Evolutionary conservation across 345 rosid species (phyloP), one percentile per base, ranked within the genome.

Genomic region (Gossypium longicalyx): DNA sequence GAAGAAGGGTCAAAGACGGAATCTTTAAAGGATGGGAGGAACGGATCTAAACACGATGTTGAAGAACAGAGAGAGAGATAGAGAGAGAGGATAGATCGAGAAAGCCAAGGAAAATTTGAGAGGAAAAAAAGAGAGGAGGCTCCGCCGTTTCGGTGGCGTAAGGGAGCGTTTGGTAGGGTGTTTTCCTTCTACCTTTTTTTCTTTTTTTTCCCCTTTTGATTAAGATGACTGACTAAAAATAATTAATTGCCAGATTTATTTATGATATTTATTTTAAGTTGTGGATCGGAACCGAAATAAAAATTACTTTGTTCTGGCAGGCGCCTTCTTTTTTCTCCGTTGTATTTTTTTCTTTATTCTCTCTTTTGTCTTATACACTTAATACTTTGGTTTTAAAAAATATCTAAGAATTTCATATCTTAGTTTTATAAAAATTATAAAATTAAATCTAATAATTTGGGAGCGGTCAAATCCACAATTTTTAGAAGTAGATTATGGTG

Each of bases 31-130:
- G 48, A 47, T 47, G 10, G 47, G 7, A 45, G 22, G 57, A 63
- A 58, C 47, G 29, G 82, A 79, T 75, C 78, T 63, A 9, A 29
- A 56, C 20, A 41, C 69, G 63, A 67, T 16, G 12, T 9, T n/a
- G 27, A 44, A 13, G 20, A 4, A 58, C 34, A 25, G 47, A 5
- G 44, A 51, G 6, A 53, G 43, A 63, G 41, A 9, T 19, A 34
- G 19, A 47, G 51, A 47, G 51, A 54, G 56, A 15, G 56, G 38
- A 64, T 47, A 47, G 71, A 23, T 13, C 20, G 41, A 22, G 56
- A 67, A 12, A 0, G 41, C 20, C 12, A 47, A 15, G 56, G 19
- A 23, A 47, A 23, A 3, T 13, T 9, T 5, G 41, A 34, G 41
- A 12, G 41, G 12, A 12, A 12, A 16, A 53, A 54, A 56, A 34